phyloP scores from a whole-genome alignment of 2,329 filamentous ascomycete genomes.

The Alternaria novae-zelandiae region DNA sequence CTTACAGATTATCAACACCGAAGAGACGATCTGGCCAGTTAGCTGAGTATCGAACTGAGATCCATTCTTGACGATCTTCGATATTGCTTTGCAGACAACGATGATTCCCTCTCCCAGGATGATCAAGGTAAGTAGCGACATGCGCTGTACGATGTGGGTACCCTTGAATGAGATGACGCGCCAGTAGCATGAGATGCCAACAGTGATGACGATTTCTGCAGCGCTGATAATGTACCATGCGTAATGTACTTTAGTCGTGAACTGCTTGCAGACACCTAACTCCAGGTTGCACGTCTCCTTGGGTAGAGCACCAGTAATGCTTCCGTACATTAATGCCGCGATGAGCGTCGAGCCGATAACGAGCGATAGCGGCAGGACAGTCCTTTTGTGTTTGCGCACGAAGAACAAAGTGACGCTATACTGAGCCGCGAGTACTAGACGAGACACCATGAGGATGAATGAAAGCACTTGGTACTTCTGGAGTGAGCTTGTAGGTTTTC shows the following conservation, averaged over 20 bases:
- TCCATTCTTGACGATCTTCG: constrained; percentile 44
- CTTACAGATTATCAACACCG: constrained; percentile 39
- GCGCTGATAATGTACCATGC: constrained; percentile 52
- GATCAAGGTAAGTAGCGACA: constrained; percentile 49
- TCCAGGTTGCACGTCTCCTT: neutral
- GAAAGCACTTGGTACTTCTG: constrained; percentile 53
- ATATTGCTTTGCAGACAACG: constrained; percentile 43
- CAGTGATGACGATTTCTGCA: constrained; percentile 39
- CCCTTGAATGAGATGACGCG: constrained; percentile 47
- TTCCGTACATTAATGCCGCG: constrained; percentile 45
- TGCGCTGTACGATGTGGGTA: constrained; percentile 47
- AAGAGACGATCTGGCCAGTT: constrained; percentile 43
- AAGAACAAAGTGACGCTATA: constrained; percentile 48
- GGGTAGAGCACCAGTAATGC: constrained; percentile 26
- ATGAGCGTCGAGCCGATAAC: constrained; percentile 43
- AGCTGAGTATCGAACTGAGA: constrained; percentile 31
- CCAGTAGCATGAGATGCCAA: constrained; percentile 40
- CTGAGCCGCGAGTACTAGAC: constrained; percentile 47
- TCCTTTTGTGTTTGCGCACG: constrained; percentile 37
- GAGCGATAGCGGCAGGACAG: constrained; percentile 40
- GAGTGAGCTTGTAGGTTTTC: constrained; percentile 37
- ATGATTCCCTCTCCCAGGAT: constrained; percentile 50
- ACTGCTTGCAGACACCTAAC: neutral
- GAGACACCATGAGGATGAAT: constrained; percentile 47
- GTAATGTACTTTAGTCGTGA: constrained; percentile 1